Conservation (phyloP, 805 yeast genomes). For the Metschnikowia similis region DNA sequence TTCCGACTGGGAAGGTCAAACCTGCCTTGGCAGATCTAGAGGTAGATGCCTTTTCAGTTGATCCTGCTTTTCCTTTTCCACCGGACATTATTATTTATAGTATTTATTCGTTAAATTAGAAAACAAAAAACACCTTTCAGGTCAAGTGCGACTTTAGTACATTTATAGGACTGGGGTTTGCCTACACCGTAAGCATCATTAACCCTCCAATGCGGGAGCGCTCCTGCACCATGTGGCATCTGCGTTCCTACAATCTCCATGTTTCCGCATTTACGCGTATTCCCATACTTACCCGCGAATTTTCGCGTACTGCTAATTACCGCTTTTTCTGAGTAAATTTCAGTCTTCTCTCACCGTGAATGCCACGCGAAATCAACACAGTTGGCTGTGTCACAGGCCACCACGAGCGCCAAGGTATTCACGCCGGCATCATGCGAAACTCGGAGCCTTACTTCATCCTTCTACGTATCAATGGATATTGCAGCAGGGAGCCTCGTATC, state of each 20-base stretch:
- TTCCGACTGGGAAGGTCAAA: conserved; percentile 48
- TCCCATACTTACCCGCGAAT: conserved; percentile 16
- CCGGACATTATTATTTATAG: conserved; percentile 20
- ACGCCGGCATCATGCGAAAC: neutral
- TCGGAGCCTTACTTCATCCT: neutral
- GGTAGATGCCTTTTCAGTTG: conserved; percentile 46
- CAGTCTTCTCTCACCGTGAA: conserved; percentile 1
- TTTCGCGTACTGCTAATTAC: conserved; percentile 9
- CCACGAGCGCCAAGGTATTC: neutral
- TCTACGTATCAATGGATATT: too few relatives aligned
- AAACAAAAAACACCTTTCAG: conserved; percentile 1
- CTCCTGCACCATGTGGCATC: conserved; percentile 10
- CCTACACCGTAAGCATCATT: conserved; percentile 5
- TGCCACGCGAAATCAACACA: neutral
- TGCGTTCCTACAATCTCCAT: conserved; percentile 10
- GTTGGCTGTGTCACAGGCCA: neutral
- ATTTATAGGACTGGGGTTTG: conserved; percentile 7
- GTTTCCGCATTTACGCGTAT: conserved; percentile 11
- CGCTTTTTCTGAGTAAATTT: conserved; percentile 3
- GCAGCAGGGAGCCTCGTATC: too few relatives aligned
- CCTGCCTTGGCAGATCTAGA: conserved; percentile 49
- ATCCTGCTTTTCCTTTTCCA: conserved; percentile 40
- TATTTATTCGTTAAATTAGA: conserved; percentile 5
- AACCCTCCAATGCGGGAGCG: conserved; percentile 3
- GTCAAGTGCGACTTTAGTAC: conserved; percentile 7